phyloP scores from a whole-genome alignment of 192 early-diverging fungal species.

The Backusella parvicylindrica region DNA sequence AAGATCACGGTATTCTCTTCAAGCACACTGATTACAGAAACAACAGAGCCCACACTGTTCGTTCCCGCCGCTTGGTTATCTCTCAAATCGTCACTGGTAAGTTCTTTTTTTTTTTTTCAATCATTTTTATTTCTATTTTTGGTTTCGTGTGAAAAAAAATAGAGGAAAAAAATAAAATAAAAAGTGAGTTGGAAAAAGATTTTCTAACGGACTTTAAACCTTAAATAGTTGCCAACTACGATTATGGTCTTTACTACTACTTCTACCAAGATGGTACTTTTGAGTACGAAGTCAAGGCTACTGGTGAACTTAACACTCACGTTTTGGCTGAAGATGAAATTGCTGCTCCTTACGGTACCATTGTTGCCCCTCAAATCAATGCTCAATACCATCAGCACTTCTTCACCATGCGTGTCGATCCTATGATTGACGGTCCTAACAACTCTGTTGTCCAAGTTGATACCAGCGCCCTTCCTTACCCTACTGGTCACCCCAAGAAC shows the following conservation, averaged over 20 bases:
- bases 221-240: slow-evolving; percentile 38
- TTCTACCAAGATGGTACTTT: slow-evolving; percentile 43
- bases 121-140: background rate
- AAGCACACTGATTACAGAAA: slow-evolving; percentile 43
- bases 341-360: slow-evolving; percentile 28
- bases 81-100: slow-evolving; percentile 39
- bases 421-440: slow-evolving; percentile 40
- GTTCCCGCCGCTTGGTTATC: slow-evolving; percentile 34
- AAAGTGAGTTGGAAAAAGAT: background rate
- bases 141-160: background rate
- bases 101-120: background rate
- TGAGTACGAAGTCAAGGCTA: slow-evolving; percentile 41
- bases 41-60: slow-evolving; percentile 32
- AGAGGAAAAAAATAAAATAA: background rate
- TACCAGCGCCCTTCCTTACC: slow-evolving; percentile 11
- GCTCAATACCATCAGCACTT: slow-evolving; percentile 41
- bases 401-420: slow-evolving; percentile 42
- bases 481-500: slow-evolving; percentile 35
- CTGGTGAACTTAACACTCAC: slow-evolving; percentile 39
- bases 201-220: background rate
- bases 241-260: slow-evolving; percentile 40
- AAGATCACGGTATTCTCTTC: slow-evolving; percentile 36
- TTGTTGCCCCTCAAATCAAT: slow-evolving; percentile 40
- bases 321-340: slow-evolving; percentile 39
- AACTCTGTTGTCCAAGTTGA: slow-evolving; percentile 32